Evolutionary conservation across 78 protist species (phyloP).

Genomic region (Mastigamoeba balamuthi): DNA sequence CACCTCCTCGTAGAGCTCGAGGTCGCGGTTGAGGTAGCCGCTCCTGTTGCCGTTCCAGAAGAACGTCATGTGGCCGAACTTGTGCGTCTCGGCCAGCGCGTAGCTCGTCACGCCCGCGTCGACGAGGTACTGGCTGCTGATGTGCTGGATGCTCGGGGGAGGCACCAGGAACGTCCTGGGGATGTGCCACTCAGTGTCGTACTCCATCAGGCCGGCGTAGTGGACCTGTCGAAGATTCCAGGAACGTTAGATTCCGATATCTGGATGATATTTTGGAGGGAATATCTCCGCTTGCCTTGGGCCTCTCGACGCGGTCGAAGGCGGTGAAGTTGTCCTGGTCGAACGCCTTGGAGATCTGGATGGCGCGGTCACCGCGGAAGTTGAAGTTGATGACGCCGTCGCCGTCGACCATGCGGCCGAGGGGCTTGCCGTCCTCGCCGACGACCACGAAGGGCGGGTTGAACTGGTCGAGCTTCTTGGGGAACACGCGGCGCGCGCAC

Average conservation of each 20-base stretch:
- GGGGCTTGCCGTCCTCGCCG: constrained; percentile 5
- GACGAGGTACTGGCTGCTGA: not conserved
- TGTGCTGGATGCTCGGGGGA: constrained; percentile 9
- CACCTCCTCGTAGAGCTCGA: constrained; percentile 1
- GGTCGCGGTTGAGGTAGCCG: constrained; percentile 7
- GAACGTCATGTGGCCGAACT: constrained; percentile 66
- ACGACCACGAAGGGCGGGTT: constrained; percentile 24
- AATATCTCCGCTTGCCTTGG: too few relatives aligned
- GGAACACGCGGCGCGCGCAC: not conserved
- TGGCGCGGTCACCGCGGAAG: constrained; percentile 53
- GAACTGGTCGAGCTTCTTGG: constrained; percentile 25
- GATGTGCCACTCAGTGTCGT: constrained; percentile 34
- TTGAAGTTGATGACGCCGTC: constrained; percentile 38
- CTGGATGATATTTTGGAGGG: too few relatives aligned
- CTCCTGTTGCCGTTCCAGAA: constrained; percentile 58
- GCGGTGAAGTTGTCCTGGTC: constrained; percentile 4
- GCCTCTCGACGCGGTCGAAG: constrained; percentile 12
- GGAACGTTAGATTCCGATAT: too few relatives aligned
- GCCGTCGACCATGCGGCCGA: constrained; percentile 26
- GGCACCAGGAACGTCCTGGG: constrained; percentile 17
- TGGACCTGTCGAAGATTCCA: too few relatives aligned
- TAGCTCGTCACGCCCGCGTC: not conserved
- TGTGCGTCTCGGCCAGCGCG: constrained; percentile 62
- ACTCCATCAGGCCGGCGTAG: constrained; percentile 50
- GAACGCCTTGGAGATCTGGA: constrained; percentile 33